phyloP scores from a whole-genome alignment of 208 protist genomes.

The Acanthamoeba castellanii region DNA sequence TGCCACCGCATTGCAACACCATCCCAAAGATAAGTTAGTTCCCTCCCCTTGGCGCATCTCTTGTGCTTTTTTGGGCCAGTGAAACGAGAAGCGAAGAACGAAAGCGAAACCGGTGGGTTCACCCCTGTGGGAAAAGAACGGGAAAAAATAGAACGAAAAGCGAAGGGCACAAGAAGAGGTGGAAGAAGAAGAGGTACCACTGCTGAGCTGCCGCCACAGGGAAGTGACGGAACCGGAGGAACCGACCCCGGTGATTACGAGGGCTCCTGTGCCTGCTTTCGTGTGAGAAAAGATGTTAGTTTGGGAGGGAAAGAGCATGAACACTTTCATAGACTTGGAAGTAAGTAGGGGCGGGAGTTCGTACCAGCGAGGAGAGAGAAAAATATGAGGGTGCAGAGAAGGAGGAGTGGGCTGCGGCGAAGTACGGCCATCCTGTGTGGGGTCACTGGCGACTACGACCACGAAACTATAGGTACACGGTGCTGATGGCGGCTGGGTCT shows the following conservation, averaged over 20 bases:
- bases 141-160: background rate
- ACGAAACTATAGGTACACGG: background rate
- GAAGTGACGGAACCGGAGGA: conserved; percentile 37
- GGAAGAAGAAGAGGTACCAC: background rate
- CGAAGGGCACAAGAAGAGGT: background rate
- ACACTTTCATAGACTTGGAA: background rate
- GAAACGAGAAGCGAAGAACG: background rate
- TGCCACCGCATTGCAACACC: background rate
- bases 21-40: background rate
- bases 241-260: conserved; percentile 16
- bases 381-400: background rate
- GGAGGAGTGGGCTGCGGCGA: background rate
- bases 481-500: too few relatives aligned
- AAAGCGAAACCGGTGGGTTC: too few relatives aligned
- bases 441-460: background rate
- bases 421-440: background rate
- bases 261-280: background rate
- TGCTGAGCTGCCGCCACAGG: conserved; percentile 30
- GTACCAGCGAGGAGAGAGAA: background rate
- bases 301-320: background rate
- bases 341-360: background rate
- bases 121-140: too few relatives aligned
- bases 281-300: background rate
- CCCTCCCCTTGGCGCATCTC: background rate
- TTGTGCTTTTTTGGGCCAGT: background rate